These are phyloP conservation scores for Besnoitia besnoiti DNA, from an alignment of 169 alveolate genomes.

Conservation along the genomic window DNA sequence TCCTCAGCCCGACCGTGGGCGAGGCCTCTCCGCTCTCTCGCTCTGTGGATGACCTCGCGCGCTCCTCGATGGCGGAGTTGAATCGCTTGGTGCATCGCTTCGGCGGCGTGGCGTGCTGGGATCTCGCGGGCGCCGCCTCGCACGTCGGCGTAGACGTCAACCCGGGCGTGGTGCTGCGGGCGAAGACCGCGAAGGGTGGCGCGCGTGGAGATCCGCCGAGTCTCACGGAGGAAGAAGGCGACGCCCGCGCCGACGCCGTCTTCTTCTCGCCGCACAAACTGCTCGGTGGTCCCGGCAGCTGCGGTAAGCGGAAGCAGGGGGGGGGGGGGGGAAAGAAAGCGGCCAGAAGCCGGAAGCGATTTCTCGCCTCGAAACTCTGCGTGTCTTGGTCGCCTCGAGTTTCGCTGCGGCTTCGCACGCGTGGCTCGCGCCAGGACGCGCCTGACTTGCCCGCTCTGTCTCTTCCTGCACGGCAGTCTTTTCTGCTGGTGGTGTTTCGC, in stretches of 20 bases:
- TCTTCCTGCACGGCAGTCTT: no score
- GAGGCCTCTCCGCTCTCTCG: not conserved
- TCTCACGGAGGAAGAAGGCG: not conserved
- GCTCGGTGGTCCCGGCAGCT: slow-evolving; percentile 92
- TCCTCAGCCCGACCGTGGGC: not conserved
- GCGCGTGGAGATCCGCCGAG: not conserved
- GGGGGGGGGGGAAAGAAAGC: not conserved
- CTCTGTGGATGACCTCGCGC: not conserved
- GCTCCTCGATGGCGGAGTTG: not conserved
- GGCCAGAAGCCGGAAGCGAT: not conserved
- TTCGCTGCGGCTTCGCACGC: not conserved
- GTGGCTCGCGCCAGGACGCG: not conserved
- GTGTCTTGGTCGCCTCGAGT: no score
- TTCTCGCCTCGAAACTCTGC: no score
- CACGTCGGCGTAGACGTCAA: slow-evolving; percentile 49
- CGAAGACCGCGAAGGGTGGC: not conserved
- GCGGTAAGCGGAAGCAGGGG: slow-evolving; percentile 51
- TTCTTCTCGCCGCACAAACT: slow-evolving; percentile 93
- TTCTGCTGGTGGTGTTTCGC: not conserved
- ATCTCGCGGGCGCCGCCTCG: slow-evolving; percentile 58
- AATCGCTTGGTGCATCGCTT: slow-evolving; percentile 41
- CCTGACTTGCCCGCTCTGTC: not conserved
- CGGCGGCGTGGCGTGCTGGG: slow-evolving; percentile 48
- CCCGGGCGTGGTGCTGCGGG: not conserved
- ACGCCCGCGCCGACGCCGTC: slow-evolving; percentile 84